phyloP scores from a whole-genome alignment of 371 early-diverging fungal species.

The Batkoa obscura region DNA sequence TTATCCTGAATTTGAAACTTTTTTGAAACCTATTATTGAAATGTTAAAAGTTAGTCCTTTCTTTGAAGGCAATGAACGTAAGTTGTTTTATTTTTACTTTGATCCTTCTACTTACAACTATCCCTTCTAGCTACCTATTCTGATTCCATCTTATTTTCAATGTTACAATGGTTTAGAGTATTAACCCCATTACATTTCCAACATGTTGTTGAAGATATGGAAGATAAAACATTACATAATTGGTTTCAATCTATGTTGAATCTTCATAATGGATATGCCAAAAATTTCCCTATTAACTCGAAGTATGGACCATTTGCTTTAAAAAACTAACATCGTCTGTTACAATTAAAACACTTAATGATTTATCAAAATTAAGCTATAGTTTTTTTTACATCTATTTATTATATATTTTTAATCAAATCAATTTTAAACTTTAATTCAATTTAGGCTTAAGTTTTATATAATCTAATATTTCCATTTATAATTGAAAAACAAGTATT shows the following conservation, averaged over 20 bases:
- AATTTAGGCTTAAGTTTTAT: background rate
- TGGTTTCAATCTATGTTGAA: background rate
- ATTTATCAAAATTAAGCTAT: too few species aligned
- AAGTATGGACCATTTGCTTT: too few species aligned
- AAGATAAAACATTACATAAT: background rate
- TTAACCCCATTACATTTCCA: background rate
- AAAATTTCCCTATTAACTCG: too few species aligned
- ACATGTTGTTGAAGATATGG: background rate
- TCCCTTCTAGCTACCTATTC: conserved; percentile 1
- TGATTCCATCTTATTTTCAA: background rate
- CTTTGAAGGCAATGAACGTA: background rate
- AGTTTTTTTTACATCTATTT: background rate
- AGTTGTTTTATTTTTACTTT: too few species aligned
- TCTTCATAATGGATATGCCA: background rate
- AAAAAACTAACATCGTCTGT: too few species aligned
- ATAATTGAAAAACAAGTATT: background rate
- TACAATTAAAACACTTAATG: too few species aligned
- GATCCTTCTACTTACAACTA: too few species aligned
- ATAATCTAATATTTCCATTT: background rate
- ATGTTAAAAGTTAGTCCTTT: background rate
- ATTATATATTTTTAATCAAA: background rate
- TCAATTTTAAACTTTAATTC: background rate
- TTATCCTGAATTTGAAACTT: background rate
- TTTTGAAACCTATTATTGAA: background rate
- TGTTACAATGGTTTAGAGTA: background rate